These are phyloP conservation scores for Annona squamosa DNA, from an alignment of 164 flowering plant species.

Conservation along the genomic window DNA sequence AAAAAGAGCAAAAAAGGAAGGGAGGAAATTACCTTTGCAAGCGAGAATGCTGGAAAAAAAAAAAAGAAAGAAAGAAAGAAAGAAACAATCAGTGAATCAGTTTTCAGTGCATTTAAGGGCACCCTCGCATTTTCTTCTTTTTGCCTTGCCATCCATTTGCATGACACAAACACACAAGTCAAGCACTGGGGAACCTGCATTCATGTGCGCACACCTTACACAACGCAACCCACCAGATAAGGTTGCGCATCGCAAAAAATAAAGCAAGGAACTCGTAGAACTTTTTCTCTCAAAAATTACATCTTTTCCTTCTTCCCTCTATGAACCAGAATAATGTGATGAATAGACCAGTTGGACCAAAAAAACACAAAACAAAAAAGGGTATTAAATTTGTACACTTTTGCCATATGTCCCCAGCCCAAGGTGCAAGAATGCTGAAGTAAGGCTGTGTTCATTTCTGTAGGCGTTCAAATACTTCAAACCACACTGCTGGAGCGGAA, in stretches of 20 bases:
- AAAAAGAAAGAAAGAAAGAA: no score
- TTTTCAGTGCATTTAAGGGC: no score
- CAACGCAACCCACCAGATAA: neutral
- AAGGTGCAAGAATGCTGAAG: neutral
- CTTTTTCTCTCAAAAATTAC: neutral
- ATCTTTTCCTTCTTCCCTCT: neutral
- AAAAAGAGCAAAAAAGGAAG: no score
- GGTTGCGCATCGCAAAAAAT: neutral
- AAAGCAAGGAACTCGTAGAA: neutral
- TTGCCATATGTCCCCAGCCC: no score
- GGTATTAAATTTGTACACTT: no score
- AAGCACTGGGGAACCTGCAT: neutral
- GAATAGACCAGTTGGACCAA: no score
- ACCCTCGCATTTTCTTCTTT: neutral
- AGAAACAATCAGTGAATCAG: no score
- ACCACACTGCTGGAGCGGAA: slow-evolving; percentile 16
- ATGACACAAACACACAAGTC: neutral
- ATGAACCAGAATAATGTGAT: no score
- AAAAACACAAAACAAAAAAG: no score
- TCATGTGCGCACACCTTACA: neutral
- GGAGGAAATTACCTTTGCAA: no score
- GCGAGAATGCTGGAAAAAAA: no score
- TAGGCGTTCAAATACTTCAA: neutral
- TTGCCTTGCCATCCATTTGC: neutral
- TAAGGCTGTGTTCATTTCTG: neutral